phyloP scores from a whole-genome alignment of 495 filamentous ascomycete species.

The Neurospora discreta region DNA sequence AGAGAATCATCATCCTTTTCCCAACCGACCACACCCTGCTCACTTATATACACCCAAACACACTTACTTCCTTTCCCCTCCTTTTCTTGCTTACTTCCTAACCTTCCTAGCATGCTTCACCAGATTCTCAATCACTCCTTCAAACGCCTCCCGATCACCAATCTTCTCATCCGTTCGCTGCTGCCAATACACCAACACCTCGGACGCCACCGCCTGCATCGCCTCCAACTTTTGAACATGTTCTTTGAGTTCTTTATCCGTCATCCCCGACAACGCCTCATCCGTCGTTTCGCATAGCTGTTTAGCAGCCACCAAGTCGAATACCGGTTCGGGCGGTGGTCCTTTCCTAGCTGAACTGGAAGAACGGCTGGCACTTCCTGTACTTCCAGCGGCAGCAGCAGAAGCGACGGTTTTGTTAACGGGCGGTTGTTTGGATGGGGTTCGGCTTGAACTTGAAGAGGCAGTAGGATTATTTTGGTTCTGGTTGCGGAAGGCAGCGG shows the following conservation, averaged over 20 bases:
- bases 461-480: constrained; percentile 24
- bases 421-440: not conserved
- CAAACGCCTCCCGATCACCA: constrained; percentile 89
- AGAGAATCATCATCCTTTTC: not conserved
- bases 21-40: not conserved
- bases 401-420: constrained; percentile 4
- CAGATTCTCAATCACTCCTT: constrained; percentile 94
- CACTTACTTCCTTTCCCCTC: not conserved
- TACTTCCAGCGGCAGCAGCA: constrained; percentile 5
- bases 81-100: constrained; percentile 42
- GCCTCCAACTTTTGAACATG: constrained; percentile 65
- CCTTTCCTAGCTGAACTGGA: constrained; percentile 26
- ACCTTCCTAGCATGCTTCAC: constrained; percentile 89
- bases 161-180: constrained; percentile 72
- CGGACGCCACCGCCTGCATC: constrained; percentile 54
- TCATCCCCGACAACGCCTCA: constrained; percentile 65
- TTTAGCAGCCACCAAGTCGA: constrained; percentile 69
- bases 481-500: constrained; percentile 39
- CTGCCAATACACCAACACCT: constrained; percentile 83
- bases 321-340: constrained; percentile 54
- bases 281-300: constrained; percentile 76
- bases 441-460: constrained; percentile 18
- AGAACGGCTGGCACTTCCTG: constrained; percentile 21
- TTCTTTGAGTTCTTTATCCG: constrained; percentile 56
- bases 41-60: not conserved